Base-by-base conservation (phyloP, 495 filamentous ascomycete genomes). In the Lindgomyces ingoldianus region DNA sequence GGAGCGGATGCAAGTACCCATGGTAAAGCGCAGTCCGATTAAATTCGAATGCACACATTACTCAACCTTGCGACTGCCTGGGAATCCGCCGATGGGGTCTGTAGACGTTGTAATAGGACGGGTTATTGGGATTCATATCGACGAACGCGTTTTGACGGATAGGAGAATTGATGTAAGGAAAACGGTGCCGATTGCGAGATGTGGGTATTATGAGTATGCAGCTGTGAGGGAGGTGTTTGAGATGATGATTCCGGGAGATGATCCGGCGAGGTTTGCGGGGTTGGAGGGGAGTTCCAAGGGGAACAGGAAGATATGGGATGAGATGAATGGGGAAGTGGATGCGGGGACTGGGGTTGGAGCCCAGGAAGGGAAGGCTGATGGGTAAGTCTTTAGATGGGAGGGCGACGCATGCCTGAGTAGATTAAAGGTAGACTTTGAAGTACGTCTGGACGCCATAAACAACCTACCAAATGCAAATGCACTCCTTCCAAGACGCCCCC, bases 21-120 rank as follows among this genome's bases (percentile, higher is more conserved):
- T 83, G 80, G 83, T 84, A 26, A 70, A 73, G 42, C 74, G 76
- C 33, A 81, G 77, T 6, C 84, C 82, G 0, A 78, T 85, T 19
- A 79, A 80, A 56, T 85, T 85, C 54, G 83, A 86, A 69, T 85
- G 84, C 58, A 73, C 72, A 48, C 81, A 83, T 69, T 78, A 83
- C 60, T 73, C 76, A 2, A 85, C 81, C 6, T 25, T 85, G 0
- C 72, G 81, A 3, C 55, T 85, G 24, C 81, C 82, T 0, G 83
- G 81, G 1, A 80, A 80, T 60, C 75, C 82, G 41, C 80, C 79
- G 0, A 79, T 85, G 76, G 83, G 82, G 1, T 76, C 73, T 1
- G 79, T 80, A 18, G 81, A 85, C 63, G 70, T 85, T 3, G 77
- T 86, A 6, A 83, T 87, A 69, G 82, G 81, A n/a, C 65, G 71